A percentile compares a stretch with the other conserved stretches of the same genome.
These are phyloP conservation scores for Lipomyces starkeyi DNA, from an alignment of 805 yeast genomes.

Conservation along the genomic window DNA sequence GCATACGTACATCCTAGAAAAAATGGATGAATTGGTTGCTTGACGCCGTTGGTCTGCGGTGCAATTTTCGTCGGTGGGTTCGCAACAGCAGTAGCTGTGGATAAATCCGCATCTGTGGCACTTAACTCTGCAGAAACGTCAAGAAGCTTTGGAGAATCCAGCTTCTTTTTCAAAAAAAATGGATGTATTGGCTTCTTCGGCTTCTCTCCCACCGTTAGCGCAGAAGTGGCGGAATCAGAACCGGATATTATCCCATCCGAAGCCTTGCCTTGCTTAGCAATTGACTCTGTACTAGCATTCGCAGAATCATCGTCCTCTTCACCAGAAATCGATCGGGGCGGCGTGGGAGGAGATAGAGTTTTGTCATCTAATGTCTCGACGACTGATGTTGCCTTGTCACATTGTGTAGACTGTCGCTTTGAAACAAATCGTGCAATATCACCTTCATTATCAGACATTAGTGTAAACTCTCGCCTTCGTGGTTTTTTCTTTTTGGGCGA, in stretches of 20 bases:
- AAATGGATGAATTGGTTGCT: not conserved
- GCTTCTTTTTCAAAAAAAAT: slow-evolving; percentile 18
- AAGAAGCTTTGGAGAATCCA: not conserved
- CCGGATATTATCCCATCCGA: not conserved
- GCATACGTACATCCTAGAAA: not conserved
- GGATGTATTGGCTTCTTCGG: slow-evolving; percentile 19
- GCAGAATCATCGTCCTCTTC: not conserved
- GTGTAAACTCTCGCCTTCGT: not conserved
- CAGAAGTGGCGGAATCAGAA: not conserved
- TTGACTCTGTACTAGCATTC: not conserved
- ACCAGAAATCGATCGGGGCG: slow-evolving; percentile 22
- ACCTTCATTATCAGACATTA: not conserved
- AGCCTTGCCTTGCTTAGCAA: not conserved
- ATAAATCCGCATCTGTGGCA: not conserved
- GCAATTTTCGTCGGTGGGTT: not conserved
- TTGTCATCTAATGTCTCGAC: not conserved
- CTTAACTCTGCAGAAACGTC: not conserved
- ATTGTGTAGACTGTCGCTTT: slow-evolving; percentile 2
- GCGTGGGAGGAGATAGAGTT: slow-evolving; percentile 27
- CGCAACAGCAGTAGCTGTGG: not conserved
- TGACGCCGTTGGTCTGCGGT: not conserved
- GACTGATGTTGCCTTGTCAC: not conserved
- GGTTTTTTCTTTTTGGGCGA: not conserved
- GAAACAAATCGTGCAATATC: not conserved
- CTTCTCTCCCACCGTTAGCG: not conserved